A percentile compares a stretch with the other conserved stretches of the same genome.
These are phyloP conservation scores for Forsythia viridissima DNA, from an alignment of 257 asterid genomes.

Conservation along the genomic window DNA sequence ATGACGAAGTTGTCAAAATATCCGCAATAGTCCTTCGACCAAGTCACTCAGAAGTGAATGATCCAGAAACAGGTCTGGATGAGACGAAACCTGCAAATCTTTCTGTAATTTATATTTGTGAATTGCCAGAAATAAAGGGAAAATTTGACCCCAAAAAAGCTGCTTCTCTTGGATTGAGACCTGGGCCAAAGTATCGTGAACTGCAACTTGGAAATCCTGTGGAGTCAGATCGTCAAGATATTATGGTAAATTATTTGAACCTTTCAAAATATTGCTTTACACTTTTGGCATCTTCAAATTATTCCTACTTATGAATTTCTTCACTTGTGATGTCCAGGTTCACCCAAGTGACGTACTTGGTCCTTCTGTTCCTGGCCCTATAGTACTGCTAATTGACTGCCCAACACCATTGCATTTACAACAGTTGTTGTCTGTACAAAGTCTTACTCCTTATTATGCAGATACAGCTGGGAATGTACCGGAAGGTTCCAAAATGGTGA, in stretches of 20 bases:
- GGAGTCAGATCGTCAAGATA: conserved; percentile 65
- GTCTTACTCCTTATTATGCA: conserved; percentile 58
- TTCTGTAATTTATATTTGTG: conserved; percentile 82
- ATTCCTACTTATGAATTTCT: conserved; percentile 8
- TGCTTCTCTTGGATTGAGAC: conserved; percentile 74
- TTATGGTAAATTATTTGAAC: conserved; percentile 56
- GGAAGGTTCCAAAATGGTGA: conserved; percentile 64
- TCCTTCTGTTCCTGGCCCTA: conserved; percentile 89
- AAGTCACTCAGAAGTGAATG: conserved; percentile 32
- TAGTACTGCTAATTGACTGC: conserved; percentile 84
- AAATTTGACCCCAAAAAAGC: conserved; percentile 84
- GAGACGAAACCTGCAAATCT: conserved; percentile 67
- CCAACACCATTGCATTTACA: conserved; percentile 71
- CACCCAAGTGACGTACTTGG: conserved; percentile 88
- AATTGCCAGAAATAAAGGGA: conserved; percentile 89
- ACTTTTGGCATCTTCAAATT: conserved; percentile 2
- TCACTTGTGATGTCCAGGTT: conserved; percentile 50
- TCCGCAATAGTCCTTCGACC: conserved; percentile 83
- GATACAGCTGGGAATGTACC: conserved; percentile 40
- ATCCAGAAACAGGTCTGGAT: conserved; percentile 25
- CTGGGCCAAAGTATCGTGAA: conserved; percentile 86
- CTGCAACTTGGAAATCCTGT: conserved; percentile 84
- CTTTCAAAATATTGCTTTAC: neutral
- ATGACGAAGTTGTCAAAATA: conserved; percentile 87
- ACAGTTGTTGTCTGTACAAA: conserved; percentile 45